phyloP scores from a whole-genome alignment of 192 early-diverging fungal species.

The Funneliformis geosporum region DNA sequence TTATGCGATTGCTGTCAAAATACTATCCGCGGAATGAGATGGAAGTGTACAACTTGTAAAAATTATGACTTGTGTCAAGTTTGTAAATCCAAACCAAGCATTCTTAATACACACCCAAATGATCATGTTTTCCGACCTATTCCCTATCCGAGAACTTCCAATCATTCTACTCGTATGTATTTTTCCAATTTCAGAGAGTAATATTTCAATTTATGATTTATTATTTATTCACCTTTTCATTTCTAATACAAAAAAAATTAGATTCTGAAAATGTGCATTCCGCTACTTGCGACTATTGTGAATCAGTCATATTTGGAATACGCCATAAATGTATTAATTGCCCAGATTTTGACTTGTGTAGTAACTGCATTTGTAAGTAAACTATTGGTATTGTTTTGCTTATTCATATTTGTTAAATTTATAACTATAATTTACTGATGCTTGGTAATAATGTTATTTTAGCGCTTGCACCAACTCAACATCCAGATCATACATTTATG shows the following conservation, averaged over 20 bases:
- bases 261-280: constrained; percentile 16
- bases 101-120: constrained; percentile 28
- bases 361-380: constrained; percentile 49
- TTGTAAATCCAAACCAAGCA: constrained; percentile 35
- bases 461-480: constrained; percentile 41
- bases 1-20: constrained; percentile 57
- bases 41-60: constrained; percentile 57
- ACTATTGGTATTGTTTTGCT: not conserved
- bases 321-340: constrained; percentile 63
- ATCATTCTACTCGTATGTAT: not conserved
- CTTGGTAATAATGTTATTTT: not conserved
- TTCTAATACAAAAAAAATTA: not conserved
- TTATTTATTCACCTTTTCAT: not conserved
- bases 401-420: too few species aligned
- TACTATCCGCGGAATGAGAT: constrained; percentile 50
- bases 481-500: constrained; percentile 49
- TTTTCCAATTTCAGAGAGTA: not conserved
- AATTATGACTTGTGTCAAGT: constrained; percentile 56
- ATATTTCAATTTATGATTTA: not conserved
- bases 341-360: constrained; percentile 60
- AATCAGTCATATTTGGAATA: constrained; percentile 49
- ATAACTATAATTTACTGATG: not conserved
- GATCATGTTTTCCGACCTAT: constrained; percentile 41
- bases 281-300: constrained; percentile 60
- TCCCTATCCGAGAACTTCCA: constrained; percentile 15